Evolutionary conservation across 2,329 filamentous ascomycete genomes (phyloP).

Genomic region (Nothophaeocryptopus gaeumannii): DNA sequence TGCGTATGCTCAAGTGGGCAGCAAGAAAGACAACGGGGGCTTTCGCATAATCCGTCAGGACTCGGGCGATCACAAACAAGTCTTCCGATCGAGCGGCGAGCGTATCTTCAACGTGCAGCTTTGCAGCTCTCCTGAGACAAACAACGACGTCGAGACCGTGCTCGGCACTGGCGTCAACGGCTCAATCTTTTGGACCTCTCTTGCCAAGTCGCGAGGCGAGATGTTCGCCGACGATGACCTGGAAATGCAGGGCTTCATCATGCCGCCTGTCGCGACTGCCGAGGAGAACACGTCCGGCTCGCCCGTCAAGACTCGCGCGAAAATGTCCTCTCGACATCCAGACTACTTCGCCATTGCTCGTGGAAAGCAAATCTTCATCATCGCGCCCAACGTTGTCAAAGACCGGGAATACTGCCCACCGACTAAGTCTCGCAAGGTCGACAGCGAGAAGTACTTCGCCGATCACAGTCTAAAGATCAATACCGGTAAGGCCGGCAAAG

Average conservation of each 20-base stretch:
- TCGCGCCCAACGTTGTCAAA: slow-evolving; percentile 61
- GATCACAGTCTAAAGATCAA: slow-evolving; percentile 90
- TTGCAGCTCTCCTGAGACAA: slow-evolving; percentile 60
- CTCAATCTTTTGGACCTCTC: slow-evolving; percentile 90
- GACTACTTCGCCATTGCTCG: slow-evolving; percentile 94
- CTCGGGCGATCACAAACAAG: slow-evolving; percentile 83
- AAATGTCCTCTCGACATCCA: slow-evolving; percentile 81
- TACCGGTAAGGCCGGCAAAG: slow-evolving; percentile 96
- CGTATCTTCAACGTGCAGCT: slow-evolving; percentile 92
- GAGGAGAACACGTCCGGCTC: slow-evolving; percentile 90
- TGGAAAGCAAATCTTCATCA: slow-evolving; percentile 91
- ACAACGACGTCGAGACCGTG: slow-evolving; percentile 70
- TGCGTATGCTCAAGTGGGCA: slow-evolving; percentile 76
- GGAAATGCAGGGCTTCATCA: slow-evolving; percentile 81
- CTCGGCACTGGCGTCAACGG: slow-evolving; percentile 93
- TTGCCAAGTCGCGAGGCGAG: slow-evolving; percentile 74
- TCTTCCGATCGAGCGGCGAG: slow-evolving; percentile 88
- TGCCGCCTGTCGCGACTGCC: slow-evolving; percentile 79
- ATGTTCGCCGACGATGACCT: slow-evolving; percentile 74
- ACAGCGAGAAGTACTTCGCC: slow-evolving; percentile 82
- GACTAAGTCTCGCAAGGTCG: slow-evolving; percentile 58
- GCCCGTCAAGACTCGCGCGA: slow-evolving; percentile 91
- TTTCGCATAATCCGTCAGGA: slow-evolving; percentile 92
- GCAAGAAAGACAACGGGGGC: slow-evolving; percentile 71
- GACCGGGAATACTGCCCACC: slow-evolving; percentile 50